Percentiles rank a stretch among this genome's conserved stretches.
phyloP scores from a whole-genome alignment of 164 flowering plant genomes.

The Piper betle region DNA sequence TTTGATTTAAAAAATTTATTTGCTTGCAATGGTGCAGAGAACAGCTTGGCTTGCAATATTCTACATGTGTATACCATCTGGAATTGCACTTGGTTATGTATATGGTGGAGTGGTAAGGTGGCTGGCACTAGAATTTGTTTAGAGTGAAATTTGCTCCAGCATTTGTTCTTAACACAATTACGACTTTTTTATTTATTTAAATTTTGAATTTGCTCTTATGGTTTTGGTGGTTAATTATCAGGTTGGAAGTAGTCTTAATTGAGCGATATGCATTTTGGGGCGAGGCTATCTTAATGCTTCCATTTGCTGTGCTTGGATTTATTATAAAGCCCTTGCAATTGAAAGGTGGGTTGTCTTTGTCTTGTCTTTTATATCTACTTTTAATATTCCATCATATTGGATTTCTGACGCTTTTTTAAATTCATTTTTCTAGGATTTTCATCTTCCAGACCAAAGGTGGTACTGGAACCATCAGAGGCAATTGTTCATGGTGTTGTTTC shows the following conservation, averaged over 20 bases:
- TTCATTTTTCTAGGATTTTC: constrained; percentile 44
- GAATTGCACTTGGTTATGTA: constrained; percentile 64
- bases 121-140: constrained; percentile 17
- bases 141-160: too few species aligned
- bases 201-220: not conserved
- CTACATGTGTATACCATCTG: constrained; percentile 71
- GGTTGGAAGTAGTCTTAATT: constrained; percentile 54
- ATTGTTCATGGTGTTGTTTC: constrained; percentile 7
- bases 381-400: not conserved
- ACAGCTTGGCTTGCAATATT: constrained; percentile 57
- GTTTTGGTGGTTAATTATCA: constrained; percentile 9
- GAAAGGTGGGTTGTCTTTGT: constrained; percentile 43
- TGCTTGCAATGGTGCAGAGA: constrained; percentile 27
- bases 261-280: constrained; percentile 87
- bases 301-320: constrained; percentile 85
- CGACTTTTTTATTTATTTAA: not conserved
- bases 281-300: constrained; percentile 79
- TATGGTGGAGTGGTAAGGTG: constrained; percentile 59
- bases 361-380: not conserved
- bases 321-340: constrained; percentile 75
- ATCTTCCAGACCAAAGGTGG: constrained; percentile 30
- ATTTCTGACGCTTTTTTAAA: not conserved
- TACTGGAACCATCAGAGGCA: constrained; percentile 11
- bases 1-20: not conserved
- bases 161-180: not conserved